Base-by-base conservation (phyloP, 1,139 yeast species). In the Pichia inconspicua region DNA sequence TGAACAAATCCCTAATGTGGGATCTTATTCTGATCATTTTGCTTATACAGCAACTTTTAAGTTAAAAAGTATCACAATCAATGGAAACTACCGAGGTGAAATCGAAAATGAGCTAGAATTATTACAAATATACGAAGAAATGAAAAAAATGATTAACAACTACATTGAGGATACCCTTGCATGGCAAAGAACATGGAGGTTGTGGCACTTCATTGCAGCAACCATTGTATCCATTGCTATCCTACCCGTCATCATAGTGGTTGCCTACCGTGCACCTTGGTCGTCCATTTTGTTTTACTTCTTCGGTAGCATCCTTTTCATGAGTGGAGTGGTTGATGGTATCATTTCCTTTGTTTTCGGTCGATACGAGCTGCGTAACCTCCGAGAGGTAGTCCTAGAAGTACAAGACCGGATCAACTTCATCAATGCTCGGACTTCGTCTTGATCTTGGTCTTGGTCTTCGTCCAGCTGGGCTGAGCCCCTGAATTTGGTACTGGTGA, bases 11-110 rank as follows among this genome's bases (percentile, higher is more conserved):
- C 82, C 85, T 0, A 69, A 69, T 1, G 66, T 78, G 14, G 82
- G 86, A 8, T 84, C 95, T 5, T 83, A 78, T 56, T 88, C 96
- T 0, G 99, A 92, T 63, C 98, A 92, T 69, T 92, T 94, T 72
- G 99, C 92, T 0, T 85, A 89, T 59, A 70, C 78, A 32, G 82
- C 87, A 17, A 77, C 78, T 17, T 63, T 82, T 39, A 61, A 64
- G 48, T 14, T 51, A 4, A 42, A 32, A 12, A 32, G 27, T 27
- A 22, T 8, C 22, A 8, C 32, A 15, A 2, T 14, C 9, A 19
- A 22, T 11, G 9, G 15, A 5, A 19, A 17, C 8, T 19, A 19
- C 22, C 5, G 27, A 2, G 40, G 25, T 37, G 25, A 12, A 22
- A 14, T 11, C 27, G 2, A 17, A 8, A 19, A 28, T 5, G 7